Evolutionary conservation across 2,329 filamentous ascomycete species (phyloP).

Genomic region (Chrysoporthe cubensis): DNA sequence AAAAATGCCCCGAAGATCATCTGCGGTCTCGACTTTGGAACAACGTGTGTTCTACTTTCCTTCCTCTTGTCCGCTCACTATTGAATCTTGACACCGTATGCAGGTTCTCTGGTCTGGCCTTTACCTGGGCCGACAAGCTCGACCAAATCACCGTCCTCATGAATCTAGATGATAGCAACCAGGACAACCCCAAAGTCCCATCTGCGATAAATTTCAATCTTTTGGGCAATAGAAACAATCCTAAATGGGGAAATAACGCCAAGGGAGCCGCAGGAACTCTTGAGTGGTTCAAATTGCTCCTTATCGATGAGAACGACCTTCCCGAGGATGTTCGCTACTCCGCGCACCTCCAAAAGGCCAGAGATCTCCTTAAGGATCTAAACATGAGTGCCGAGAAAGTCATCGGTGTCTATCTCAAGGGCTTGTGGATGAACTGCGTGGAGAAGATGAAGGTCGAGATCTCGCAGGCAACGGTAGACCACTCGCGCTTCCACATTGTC

Average conservation of each 20-base stretch:
- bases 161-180: constrained; percentile 35
- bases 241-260: no score
- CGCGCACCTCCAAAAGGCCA: constrained; percentile 31
- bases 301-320: constrained; percentile 41
- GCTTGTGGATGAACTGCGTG: constrained; percentile 40
- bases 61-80: background rate
- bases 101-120: constrained; percentile 48
- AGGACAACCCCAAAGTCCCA: constrained; percentile 40
- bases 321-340: constrained; percentile 32
- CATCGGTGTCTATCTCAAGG: constrained; percentile 36
- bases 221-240: no score
- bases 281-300: constrained; percentile 48
- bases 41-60: constrained; percentile 40
- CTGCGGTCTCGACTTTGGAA: constrained; percentile 52
- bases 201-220: no score
- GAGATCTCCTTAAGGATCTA: background rate
- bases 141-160: constrained; percentile 39
- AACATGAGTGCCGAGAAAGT: background rate
- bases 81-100: background rate
- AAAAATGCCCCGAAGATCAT: constrained; percentile 34
- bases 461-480: constrained; percentile 32
- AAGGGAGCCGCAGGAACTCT: constrained; percentile 35
- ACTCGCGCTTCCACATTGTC: constrained; percentile 41
- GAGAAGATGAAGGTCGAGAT: constrained; percentile 34
- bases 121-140: constrained; percentile 37